Evolutionary conservation across 495 filamentous ascomycete genomes (phyloP).

Genomic region (Aspergillus funiculosus): DNA sequence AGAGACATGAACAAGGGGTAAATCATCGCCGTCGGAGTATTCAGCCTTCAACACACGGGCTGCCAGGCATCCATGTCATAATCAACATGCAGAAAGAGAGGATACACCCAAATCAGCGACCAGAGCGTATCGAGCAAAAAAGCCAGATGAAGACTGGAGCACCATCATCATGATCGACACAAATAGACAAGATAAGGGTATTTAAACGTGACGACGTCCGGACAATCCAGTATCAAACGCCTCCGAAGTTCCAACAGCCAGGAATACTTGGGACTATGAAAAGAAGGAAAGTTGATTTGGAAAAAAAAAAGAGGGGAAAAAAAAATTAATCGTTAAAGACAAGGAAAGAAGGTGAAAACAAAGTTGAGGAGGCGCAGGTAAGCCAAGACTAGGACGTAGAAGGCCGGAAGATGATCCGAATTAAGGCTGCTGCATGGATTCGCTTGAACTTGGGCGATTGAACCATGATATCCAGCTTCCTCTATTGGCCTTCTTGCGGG

Average conservation of each 20-base stretch:
- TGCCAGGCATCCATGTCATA: background rate
- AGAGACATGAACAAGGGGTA: conserved; percentile 9
- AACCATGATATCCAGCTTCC: conserved; percentile 61
- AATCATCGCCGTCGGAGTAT: conserved; percentile 3
- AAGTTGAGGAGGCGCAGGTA: no score
- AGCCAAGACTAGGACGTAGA: no score
- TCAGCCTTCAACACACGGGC: background rate
- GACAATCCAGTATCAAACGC: conserved; percentile 2
- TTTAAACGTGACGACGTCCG: conserved; percentile 9
- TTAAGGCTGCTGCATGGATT: conserved; percentile 11
- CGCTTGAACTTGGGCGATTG: conserved; percentile 29
- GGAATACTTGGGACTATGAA: background rate
- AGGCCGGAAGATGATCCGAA: background rate
- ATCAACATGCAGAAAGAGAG: no score
- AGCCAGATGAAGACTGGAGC: background rate
- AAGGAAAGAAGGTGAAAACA: background rate
- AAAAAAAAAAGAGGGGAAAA: background rate
- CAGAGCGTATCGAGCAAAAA: no score
- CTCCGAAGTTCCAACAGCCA: conserved; percentile 2
- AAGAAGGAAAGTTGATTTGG: background rate
- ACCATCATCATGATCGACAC: conserved; percentile 10
- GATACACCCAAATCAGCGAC: no score
- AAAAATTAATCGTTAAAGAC: background rate
- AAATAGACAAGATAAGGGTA: conserved; percentile 7
- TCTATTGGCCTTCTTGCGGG: conserved; percentile 55